Evolutionary conservation across 371 early-diverging fungal species (phyloP).

Genomic region (Haplosporangium sp.): DNA sequence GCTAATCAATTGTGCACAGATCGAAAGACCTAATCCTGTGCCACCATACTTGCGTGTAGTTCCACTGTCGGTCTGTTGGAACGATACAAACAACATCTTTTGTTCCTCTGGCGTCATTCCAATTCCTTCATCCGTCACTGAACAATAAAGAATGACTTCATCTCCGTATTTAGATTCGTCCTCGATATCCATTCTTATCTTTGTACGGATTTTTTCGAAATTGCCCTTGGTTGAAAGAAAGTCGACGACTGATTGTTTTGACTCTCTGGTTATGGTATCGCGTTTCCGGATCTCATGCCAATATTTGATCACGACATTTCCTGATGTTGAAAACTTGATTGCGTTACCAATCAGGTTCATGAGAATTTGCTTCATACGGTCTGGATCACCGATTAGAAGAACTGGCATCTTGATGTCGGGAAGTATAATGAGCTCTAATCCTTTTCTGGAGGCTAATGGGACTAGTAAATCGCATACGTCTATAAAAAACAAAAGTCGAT

Average conservation of each 20-base stretch:
- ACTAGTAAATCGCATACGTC: constrained; percentile 68
- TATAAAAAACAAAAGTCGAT: background rate
- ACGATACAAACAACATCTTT: constrained; percentile 68
- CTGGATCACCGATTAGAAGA: constrained; percentile 61
- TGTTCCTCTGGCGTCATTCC: constrained; percentile 68
- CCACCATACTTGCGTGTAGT: constrained; percentile 75
- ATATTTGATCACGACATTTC: constrained; percentile 67
- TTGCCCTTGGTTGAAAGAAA: constrained; percentile 7
- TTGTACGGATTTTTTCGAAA: constrained; percentile 4
- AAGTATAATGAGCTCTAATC: constrained; percentile 61
- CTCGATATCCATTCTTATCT: constrained; percentile 1
- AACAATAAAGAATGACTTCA: constrained; percentile 31
- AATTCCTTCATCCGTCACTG: constrained; percentile 63
- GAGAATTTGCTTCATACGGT: constrained; percentile 64
- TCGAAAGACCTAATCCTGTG: constrained; percentile 73
- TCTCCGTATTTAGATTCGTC: constrained; percentile 19
- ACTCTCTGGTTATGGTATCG: constrained; percentile 42
- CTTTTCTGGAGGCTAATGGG: constrained; percentile 65
- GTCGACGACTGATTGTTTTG: constrained; percentile 8
- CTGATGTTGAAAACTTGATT: constrained; percentile 75
- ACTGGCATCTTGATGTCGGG: constrained; percentile 56
- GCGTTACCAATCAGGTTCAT: constrained; percentile 75
- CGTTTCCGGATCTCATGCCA: constrained; percentile 60
- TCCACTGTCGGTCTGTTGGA: constrained; percentile 71
- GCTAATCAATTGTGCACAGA: constrained; percentile 65